Base-by-base conservation (phyloP, 2,329 filamentous ascomycete species). In the Pseudogymnoascus sp. region DNA sequence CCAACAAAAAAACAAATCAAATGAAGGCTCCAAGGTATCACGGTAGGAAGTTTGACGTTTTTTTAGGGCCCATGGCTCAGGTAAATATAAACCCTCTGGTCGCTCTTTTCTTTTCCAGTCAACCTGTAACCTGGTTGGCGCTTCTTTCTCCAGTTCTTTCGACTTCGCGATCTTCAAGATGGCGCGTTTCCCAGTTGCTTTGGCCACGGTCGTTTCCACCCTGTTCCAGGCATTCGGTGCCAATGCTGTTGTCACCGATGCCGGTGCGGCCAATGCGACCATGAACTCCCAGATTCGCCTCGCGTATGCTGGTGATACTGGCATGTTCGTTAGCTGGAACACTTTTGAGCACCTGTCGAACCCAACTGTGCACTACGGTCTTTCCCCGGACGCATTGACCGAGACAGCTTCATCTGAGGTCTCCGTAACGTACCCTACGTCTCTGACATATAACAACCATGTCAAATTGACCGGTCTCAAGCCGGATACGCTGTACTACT, bases 241-340 rank as follows among this genome's bases (percentile, higher is more conserved):
- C 33, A 17, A 33, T 44, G 58, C 58, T 13, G 10, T 33, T 8
- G 26, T 26, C 13, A 47, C 58, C 37, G 58, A 44, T 60, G 26
- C 58, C 11, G 26, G 36, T 2, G 44, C 37, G 21, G 15, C 21
- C 29, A 44, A 40, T 37, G 39, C 44, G 26, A 44, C 58, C 13
- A 60, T 62, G 21, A 62, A 62, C 31, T 62, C 61, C 29, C 61
- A 62, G 57, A 39, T 60, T 29, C 57, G 61, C n/a, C 40, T 62
- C 5, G 61, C 61, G 24, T 62, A 62, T 37, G 57, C 61, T 47
- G 61, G 61, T 7, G 33, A 68, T 57, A 65, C 70, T 1, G 68
- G 70, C 24, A 70, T 71, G 68, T 62, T 66, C 17, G 67, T 70
- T 17, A 68, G 68, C 63, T 74, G 72, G 73, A 74, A 74, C 61